Conservation (phyloP, 352 stramenopile genomes). For the Pythium plurisporium region DNA sequence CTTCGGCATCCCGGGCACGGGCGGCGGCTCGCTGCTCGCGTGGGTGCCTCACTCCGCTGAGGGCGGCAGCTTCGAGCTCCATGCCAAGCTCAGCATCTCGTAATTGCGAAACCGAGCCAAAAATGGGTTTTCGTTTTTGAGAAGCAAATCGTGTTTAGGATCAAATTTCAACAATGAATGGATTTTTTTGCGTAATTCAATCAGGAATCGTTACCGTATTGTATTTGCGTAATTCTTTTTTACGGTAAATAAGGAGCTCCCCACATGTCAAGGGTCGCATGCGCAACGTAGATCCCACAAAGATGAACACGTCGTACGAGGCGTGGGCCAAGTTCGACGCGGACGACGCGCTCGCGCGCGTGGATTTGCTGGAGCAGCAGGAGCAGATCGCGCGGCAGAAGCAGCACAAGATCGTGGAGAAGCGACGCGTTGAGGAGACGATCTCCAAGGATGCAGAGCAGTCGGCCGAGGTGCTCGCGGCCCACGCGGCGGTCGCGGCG, state of each 20-base stretch:
- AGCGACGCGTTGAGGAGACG: constrained; percentile 46
- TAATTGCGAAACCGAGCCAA: neutral
- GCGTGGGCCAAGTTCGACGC: constrained; percentile 66
- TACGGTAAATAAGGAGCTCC: neutral
- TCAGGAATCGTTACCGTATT: too few species aligned
- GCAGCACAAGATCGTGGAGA: constrained; percentile 33
- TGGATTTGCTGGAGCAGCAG: constrained; percentile 37
- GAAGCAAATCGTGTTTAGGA: neutral
- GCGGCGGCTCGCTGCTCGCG: constrained; percentile 53
- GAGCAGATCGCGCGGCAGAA: constrained; percentile 15
- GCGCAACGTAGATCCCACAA: too few species aligned
- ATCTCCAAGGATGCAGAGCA: constrained; percentile 41
- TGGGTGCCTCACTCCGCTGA: constrained; percentile 45
- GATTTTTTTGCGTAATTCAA: too few species aligned
- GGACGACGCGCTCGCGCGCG: constrained; percentile 52
- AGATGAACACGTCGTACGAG: constrained; percentile 40
- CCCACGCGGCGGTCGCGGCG: constrained; percentile 58
- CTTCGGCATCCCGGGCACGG: constrained; percentile 47
- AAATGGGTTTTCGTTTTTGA: too few species aligned
- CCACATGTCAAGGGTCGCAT: neutral
- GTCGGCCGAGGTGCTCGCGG: constrained; percentile 53
- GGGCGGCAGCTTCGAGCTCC: constrained; percentile 42
- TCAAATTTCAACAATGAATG: too few species aligned
- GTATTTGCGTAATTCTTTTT: neutral
- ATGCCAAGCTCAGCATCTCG: constrained; percentile 36